Percentiles rank a stretch among this genome's conserved stretches.
Conservation (phyloP, 495 filamentous ascomycete genomes). For the Pyrenula massariospora region DNA sequence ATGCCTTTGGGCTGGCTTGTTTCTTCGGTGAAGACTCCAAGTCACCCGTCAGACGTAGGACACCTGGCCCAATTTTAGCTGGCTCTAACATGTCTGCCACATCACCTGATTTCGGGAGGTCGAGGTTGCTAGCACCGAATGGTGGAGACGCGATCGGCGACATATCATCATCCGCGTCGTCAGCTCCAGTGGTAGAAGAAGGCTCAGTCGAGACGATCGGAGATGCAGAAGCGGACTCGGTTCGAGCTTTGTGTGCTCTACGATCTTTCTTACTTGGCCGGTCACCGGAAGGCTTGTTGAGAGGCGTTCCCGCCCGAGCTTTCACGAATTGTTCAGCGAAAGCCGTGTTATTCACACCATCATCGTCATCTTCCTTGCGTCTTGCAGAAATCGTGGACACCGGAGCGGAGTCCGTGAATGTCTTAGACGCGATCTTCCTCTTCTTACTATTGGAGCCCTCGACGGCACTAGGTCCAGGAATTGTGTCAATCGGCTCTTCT, state of each 20-base stretch:
- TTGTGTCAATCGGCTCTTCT: neutral
- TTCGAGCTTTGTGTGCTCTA: slow-evolving; percentile 4
- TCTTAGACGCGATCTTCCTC: slow-evolving; percentile 12
- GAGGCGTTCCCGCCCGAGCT: slow-evolving; percentile 6
- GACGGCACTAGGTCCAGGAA: neutral
- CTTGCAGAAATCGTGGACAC: slow-evolving; percentile 9
- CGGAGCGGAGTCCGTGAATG: slow-evolving; percentile 14
- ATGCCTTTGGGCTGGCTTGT: slow-evolving; percentile 30
- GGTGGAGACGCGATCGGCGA: slow-evolving; percentile 53
- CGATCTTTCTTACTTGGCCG: slow-evolving; percentile 1
- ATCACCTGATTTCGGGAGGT: slow-evolving; percentile 42
- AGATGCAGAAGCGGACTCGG: slow-evolving; percentile 25
- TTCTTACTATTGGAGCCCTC: slow-evolving; percentile 8
- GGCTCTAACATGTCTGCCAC: slow-evolving; percentile 85
- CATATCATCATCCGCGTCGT: slow-evolving; percentile 76
- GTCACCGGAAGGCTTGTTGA: neutral
- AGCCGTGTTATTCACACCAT: slow-evolving; percentile 54
- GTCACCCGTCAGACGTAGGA: slow-evolving; percentile 60
- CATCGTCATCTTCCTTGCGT: slow-evolving; percentile 34
- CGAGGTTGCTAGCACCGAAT: slow-evolving; percentile 26
- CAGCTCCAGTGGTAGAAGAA: slow-evolving; percentile 65
- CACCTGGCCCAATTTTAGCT: slow-evolving; percentile 51
- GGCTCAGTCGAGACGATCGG: slow-evolving; percentile 30
- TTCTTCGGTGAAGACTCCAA: slow-evolving; percentile 51
- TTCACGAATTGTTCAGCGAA: slow-evolving; percentile 54